These are phyloP conservation scores for Thelonectria rubi DNA, from an alignment of 2,329 filamentous ascomycete genomes.

Conservation along the genomic window DNA sequence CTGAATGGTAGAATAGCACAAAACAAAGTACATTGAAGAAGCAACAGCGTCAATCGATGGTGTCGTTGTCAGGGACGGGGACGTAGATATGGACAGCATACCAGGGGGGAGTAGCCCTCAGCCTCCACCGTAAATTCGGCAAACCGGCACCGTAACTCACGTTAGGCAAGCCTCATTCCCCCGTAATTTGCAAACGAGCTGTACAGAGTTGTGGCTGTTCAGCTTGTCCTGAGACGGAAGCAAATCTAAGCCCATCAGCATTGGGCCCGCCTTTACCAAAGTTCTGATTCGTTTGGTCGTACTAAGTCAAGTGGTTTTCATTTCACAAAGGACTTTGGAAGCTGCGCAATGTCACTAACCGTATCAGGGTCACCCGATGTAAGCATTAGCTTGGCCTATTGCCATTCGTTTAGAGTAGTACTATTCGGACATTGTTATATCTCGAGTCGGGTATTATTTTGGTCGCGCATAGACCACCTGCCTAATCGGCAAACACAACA, in stretches of 20 bases:
- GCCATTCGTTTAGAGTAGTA: too few species aligned
- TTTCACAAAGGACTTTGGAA: too few species aligned
- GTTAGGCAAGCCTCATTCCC: background rate
- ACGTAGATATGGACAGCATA: too few species aligned
- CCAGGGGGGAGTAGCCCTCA: too few species aligned
- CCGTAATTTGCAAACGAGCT: background rate
- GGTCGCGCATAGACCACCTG: too few species aligned
- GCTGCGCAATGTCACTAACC: too few species aligned
- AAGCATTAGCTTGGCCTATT: too few species aligned
- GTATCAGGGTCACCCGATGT: too few species aligned
- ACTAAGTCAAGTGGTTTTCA: background rate
- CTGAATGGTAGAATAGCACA: background rate
- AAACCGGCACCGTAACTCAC: background rate
- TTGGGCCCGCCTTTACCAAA: background rate
- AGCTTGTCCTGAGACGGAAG: background rate
- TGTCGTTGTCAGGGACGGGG: background rate
- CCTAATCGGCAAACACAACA: too few species aligned
- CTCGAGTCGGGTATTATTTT: too few species aligned
- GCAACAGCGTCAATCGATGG: background rate
- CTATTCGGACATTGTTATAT: too few species aligned
- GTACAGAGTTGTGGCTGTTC: background rate
- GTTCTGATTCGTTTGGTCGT: background rate
- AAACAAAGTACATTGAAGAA: background rate
- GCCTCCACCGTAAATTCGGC: background rate
- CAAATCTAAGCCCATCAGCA: background rate